These are phyloP conservation scores for Chalciporus pseudorubinellus DNA, from an alignment of 768 basidiomycete genomes.

Conservation along the genomic window DNA sequence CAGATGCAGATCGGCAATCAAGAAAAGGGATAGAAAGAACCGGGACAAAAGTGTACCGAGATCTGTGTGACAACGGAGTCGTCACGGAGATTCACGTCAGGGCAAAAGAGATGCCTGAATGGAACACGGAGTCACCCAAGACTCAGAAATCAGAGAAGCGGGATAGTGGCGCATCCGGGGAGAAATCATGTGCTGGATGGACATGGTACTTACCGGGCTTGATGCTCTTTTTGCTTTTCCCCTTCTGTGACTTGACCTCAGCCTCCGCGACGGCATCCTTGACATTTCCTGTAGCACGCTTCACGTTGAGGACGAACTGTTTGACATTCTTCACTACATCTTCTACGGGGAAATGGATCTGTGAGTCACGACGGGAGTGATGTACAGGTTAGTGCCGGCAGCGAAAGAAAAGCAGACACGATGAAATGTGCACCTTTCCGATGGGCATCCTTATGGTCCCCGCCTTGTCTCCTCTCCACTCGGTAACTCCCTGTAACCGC, in stretches of 20 bases:
- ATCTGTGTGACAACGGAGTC: background rate
- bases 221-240: constrained; percentile 36
- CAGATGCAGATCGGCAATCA: constrained; percentile 1
- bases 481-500: constrained; percentile 74
- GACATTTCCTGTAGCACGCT: constrained; percentile 68
- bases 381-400: background rate
- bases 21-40: background rate
- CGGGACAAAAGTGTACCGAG: background rate
- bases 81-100: background rate
- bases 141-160: background rate
- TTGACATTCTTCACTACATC: constrained; percentile 79
- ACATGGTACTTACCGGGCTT: constrained; percentile 45
- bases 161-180: background rate
- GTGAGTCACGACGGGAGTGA: background rate
- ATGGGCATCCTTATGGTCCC: constrained; percentile 84
- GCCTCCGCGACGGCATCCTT: constrained; percentile 43
- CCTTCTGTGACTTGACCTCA: constrained; percentile 42
- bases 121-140: background rate
- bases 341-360: constrained; percentile 73
- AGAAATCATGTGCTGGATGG: background rate
- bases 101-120: background rate
- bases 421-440: constrained; percentile 54
- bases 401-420: background rate
- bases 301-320: constrained; percentile 72
- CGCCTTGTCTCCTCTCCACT: constrained; percentile 90